Evolutionary conservation across 768 basidiomycete genomes (phyloP), one percentile per base, ranked within the genome.

Genomic region (Zangia roseola): DNA sequence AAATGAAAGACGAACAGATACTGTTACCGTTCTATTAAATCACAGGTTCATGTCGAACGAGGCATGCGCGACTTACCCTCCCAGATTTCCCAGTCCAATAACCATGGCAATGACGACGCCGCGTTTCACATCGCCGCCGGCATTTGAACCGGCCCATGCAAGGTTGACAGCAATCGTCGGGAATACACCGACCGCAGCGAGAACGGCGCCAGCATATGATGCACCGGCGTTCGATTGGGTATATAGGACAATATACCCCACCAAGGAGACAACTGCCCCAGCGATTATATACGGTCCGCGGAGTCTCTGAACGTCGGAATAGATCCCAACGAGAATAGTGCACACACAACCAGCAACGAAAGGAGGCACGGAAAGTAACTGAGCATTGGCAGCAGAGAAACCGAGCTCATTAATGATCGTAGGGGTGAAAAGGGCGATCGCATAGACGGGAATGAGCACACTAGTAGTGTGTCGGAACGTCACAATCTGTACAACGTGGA

Each of bases 61-160:
- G 10, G 26, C 69, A 70, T 19, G 65, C 19, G n/a, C 24, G 2
- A 39, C 65, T 48, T 43, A 74, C 57, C 80, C 80, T 51, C 81
- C 81, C 10, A 83, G 63, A 50, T 83, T 84, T 19, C 78, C 81
- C 10, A 78, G 33, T 23, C 79, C 79, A 43, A 78, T 74, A 16
- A 82, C 73, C 69, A 79, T 72, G 5, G 77, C 83, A 30, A 82
- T 52, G 12, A 72, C 71, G 12, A 82, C 71, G 20, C 73, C 82
- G 47, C 74, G 71, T 56, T 78, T 77, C 41, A 77, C 50, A 55
- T 80, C 80, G 20, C 82, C 80, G 20, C 82, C 82, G 0, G 78
- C 74, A 45, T 81, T 79, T 8, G 76, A 76, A 2, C 74, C 71
- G 2, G 69, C 75, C 83, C 83, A 84, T 30, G 80, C 78, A 2